Evolutionary conservation across 306 rosid genomes (phyloP).

Genomic region (Purshia tridentata): DNA sequence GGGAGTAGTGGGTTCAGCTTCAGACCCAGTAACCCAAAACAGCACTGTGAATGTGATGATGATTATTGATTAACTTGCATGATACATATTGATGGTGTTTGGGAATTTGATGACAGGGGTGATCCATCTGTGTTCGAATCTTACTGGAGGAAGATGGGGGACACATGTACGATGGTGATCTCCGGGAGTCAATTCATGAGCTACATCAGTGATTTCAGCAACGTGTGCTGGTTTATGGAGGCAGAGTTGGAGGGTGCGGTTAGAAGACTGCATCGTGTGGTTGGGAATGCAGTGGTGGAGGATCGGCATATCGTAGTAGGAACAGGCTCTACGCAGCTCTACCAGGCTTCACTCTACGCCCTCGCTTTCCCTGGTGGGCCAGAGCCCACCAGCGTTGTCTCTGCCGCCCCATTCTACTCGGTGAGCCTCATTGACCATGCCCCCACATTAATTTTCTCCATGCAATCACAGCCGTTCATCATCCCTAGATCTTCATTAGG

Average conservation of each 20-base stretch:
- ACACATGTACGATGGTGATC: constrained; percentile 57
- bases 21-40: too few species aligned
- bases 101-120: constrained; percentile 45
- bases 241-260: constrained; percentile 45
- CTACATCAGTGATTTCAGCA: constrained; percentile 39
- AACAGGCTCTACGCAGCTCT: constrained; percentile 73
- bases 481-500: neutral
- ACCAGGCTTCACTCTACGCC: constrained; percentile 61
- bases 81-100: neutral
- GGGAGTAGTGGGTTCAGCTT: too few species aligned
- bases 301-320: constrained; percentile 59
- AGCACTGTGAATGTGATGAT: too few species aligned
- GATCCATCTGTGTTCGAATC: constrained; percentile 46
- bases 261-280: constrained; percentile 48
- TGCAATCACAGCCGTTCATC: neutral
- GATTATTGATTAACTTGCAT: neutral
- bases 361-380: constrained; percentile 41
- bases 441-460: neutral
- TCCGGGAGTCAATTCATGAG: constrained; percentile 56
- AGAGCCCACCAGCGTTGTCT: constrained; percentile 52
- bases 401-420: constrained; percentile 78
- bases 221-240: constrained; percentile 65
- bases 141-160: constrained; percentile 58
- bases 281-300: constrained; percentile 57
- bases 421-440: constrained; percentile 27